phyloP scores from a whole-genome alignment of 495 filamentous ascomycete species.

The Lasiosphaeria hispida region DNA sequence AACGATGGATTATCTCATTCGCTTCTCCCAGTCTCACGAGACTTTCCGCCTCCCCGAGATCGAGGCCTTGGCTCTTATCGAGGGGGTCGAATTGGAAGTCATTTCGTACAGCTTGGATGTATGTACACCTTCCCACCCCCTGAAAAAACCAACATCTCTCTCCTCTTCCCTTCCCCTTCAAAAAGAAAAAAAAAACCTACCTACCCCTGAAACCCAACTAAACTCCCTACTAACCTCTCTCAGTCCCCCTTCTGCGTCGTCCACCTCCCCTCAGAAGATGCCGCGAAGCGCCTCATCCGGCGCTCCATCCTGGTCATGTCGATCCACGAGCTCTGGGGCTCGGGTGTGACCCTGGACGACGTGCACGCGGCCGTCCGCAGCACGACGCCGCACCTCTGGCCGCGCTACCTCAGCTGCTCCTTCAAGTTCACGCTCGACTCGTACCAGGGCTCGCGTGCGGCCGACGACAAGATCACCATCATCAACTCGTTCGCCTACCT shows the following conservation, averaged over 20 bases:
- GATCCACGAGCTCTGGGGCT: slow-evolving; percentile 87
- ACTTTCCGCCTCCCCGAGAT: slow-evolving; percentile 85
- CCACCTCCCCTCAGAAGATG: slow-evolving; percentile 59
- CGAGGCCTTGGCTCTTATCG: slow-evolving; percentile 71
- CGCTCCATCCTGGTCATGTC: slow-evolving; percentile 77
- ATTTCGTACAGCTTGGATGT: slow-evolving; percentile 70
- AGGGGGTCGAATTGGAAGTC: slow-evolving; percentile 66
- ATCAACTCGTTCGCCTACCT: slow-evolving; percentile 82
- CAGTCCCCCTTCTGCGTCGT: slow-evolving; percentile 89
- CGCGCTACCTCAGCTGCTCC: slow-evolving; percentile 53
- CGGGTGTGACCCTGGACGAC: slow-evolving; percentile 60
- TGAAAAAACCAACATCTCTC: background rate
- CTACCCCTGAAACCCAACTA: no score
- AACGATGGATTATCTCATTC: slow-evolving; percentile 75
- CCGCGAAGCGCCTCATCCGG: slow-evolving; percentile 62
- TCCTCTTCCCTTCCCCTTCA: background rate
- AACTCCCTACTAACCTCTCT: slow-evolving; percentile 6
- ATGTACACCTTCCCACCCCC: slow-evolving; percentile 51
- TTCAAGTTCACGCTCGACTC: slow-evolving; percentile 83
- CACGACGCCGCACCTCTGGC: slow-evolving; percentile 63
- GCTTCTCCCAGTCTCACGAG: slow-evolving; percentile 87
- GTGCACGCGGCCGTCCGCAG: slow-evolving; percentile 64
- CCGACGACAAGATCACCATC: slow-evolving; percentile 57
- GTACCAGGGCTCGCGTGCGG: slow-evolving; percentile 66
- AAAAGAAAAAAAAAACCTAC: slow-evolving; percentile 10